Conservation (phyloP, 352 stramenopile genomes). For the Pythium aristosporum region DNA sequence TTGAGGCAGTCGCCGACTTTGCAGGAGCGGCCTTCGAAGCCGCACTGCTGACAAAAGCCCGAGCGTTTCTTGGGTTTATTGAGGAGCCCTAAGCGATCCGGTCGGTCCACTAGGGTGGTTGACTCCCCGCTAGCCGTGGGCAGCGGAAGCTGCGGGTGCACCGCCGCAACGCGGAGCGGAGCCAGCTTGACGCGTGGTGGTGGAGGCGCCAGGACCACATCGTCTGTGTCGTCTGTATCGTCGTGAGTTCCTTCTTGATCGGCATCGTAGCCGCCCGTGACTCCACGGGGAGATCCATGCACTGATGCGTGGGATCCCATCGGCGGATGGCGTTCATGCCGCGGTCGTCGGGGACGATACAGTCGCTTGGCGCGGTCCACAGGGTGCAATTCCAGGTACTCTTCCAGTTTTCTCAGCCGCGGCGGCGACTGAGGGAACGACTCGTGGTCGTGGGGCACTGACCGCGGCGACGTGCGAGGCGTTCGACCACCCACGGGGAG, state of each 20-base stretch:
- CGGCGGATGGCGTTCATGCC: not conserved
- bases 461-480: not conserved
- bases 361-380: constrained; percentile 12
- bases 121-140: not conserved
- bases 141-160: not conserved
- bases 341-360: constrained; percentile 13
- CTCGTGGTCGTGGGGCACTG: constrained; percentile 1
- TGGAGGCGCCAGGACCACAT: not conserved
- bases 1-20: constrained; percentile 69
- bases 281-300: not conserved
- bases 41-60: constrained; percentile 57
- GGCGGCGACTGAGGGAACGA: constrained; percentile 4
- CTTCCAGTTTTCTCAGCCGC: constrained; percentile 21
- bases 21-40: constrained; percentile 54
- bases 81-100: constrained; percentile 23
- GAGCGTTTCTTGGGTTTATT: constrained; percentile 40
- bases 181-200: constrained; percentile 1
- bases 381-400: constrained; percentile 17
- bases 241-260: constrained; percentile 8
- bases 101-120: constrained; percentile 10
- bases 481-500: not conserved
- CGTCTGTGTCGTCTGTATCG: not conserved
- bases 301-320: not conserved
- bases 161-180: not conserved
- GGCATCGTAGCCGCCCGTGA: constrained; percentile 15